Conservation (phyloP, 1,139 yeast species). For the Saccharomyces pastorianus region DNA sequence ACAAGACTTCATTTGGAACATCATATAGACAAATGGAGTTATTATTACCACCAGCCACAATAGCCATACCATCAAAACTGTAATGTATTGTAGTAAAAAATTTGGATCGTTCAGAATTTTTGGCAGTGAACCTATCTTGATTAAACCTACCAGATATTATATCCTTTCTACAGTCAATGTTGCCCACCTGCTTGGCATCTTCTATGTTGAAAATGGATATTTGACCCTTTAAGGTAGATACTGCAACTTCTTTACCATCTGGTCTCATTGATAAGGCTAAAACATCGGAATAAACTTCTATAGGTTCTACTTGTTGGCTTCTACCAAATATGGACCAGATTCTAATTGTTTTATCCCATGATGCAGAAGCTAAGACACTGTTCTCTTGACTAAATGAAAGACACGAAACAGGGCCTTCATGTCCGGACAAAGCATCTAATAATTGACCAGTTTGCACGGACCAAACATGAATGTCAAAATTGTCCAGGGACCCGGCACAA, state of each 20-base stretch:
- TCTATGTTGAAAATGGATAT: constrained; percentile 77
- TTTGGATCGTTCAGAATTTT: constrained; percentile 76
- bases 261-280: constrained; percentile 79
- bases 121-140: constrained; percentile 73
- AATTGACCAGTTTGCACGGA: constrained; percentile 93
- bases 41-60: constrained; percentile 90
- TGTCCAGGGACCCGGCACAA: constrained; percentile 89
- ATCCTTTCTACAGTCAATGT: constrained; percentile 81
- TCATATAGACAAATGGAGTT: constrained; percentile 89
- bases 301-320: constrained; percentile 81
- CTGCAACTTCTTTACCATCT: constrained; percentile 85
- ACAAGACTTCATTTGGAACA: constrained; percentile 73
- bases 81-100: constrained; percentile 74
- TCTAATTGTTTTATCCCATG: constrained; percentile 94
- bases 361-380: constrained; percentile 76
- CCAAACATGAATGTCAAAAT: constrained; percentile 90
- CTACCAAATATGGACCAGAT: constrained; percentile 90
- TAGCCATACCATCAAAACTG: constrained; percentile 80
- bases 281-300: constrained; percentile 80
- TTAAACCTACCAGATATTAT: constrained; percentile 79
- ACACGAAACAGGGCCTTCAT: constrained; percentile 91
- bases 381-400: constrained; percentile 78
- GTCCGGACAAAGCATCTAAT: constrained; percentile 81
- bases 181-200: constrained; percentile 69
- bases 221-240: constrained; percentile 84